Conservation (phyloP, 192 early-diverging fungal species). For the Gamsiella multidivaricata region DNA sequence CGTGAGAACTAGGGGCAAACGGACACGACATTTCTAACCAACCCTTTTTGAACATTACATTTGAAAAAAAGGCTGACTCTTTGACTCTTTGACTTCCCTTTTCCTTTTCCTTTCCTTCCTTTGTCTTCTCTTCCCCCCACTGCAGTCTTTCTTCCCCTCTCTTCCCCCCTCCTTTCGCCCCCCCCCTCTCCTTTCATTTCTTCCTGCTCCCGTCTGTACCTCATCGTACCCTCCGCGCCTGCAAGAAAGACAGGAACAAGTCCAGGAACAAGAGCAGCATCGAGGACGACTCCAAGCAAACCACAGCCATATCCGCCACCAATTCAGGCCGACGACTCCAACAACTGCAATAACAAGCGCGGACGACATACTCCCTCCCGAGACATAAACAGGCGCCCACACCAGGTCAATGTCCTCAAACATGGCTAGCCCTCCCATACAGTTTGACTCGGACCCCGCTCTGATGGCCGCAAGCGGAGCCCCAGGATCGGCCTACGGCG, state of each 20-base stretch:
- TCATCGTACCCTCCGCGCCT: conserved; percentile 1
- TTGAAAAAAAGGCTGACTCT: no score
- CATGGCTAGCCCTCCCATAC: conserved; percentile 53
- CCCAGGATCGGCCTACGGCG: conserved; percentile 28
- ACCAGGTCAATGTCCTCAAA: conserved; percentile 45
- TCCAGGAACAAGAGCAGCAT: background rate
- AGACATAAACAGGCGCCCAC: no score
- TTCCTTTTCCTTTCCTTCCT: conserved; percentile 5
- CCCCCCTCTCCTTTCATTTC: background rate
- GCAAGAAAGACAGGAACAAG: background rate
- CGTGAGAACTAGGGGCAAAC: conserved; percentile 29
- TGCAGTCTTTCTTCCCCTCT: conserved; percentile 5
- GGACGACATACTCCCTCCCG: no score
- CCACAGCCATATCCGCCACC: no score
- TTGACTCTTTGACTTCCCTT: background rate
- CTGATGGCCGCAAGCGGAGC: conserved; percentile 32
- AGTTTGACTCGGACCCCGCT: conserved; percentile 41
- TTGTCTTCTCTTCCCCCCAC: background rate
- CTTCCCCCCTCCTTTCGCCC: conserved; percentile 2
- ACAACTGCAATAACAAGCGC: no score
- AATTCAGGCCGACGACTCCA: no score
- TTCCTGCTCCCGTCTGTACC: background rate
- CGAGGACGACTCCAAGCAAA: background rate
- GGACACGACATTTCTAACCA: conserved; percentile 1
- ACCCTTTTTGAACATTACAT: no score